Evolutionary conservation across 176 grass and related monocot species (phyloP), one percentile per base, ranked within the genome.

Genomic region (Paspalum notatum): DNA sequence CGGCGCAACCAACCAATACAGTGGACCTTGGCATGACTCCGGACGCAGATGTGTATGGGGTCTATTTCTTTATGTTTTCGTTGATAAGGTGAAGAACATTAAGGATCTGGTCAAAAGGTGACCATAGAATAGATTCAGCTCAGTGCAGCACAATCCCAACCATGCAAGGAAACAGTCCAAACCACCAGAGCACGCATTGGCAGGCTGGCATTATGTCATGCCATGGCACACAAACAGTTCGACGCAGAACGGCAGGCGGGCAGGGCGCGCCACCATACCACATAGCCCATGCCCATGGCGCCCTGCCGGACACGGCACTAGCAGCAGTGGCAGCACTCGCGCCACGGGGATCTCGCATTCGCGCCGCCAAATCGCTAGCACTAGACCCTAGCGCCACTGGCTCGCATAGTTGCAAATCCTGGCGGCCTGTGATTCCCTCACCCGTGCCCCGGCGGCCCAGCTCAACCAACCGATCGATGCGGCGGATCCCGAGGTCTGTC

Each of bases 401-500:
- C 38, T 42, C 9, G 18, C 65, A n/a, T 13, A 10, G 1, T 5
- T n/a, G n/a, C n/a, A n/a, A n/a, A n/a, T 5, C 20, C 2, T 22
- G 1, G 8, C 55, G n/a, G 55, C 21, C 55, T 9, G 56, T 21
- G 76, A 17, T 32, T 20, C 16, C 86, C 26, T n/a, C 32, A 47
- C 46, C 17, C 27, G 75, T 47, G 52, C 12, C 45, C 65, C 20
- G 15, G n/a, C n/a, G 41, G 5, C 20, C 11, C 42, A 25, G 41
- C 42, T 22, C 18, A 20, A 10, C 52, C 61, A 50, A 27, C 47
- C 32, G 68, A 53, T 5, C 32, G 68, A 53, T 5, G 75, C 38
- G 7, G 13, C 64, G 65, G 72, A 39, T 47, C 38, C 40, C 46
- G 55, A 70, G 79, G 56, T n/a, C n/a, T 32, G 79, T 62, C 65